These are phyloP conservation scores for Boletus pseudo-olivaceus DNA, from an alignment of 768 basidiomycete species.

Conservation along the genomic window DNA sequence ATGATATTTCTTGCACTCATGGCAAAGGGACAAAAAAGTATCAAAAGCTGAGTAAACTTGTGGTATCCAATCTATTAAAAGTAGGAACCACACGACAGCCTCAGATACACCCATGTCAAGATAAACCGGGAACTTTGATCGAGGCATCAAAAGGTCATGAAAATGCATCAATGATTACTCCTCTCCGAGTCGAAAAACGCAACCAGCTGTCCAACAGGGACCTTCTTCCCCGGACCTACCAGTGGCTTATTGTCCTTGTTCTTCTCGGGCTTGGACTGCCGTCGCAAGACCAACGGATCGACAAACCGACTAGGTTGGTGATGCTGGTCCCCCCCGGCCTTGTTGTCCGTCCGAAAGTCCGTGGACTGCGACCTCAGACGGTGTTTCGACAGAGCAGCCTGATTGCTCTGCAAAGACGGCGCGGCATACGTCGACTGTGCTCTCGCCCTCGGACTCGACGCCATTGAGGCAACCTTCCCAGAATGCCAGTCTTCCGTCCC, in stretches of 20 bases:
- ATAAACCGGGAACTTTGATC: not conserved
- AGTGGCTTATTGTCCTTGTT: constrained; percentile 39
- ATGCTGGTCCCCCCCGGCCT: constrained; percentile 9
- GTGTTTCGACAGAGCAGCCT: constrained; percentile 21
- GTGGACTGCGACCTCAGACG: constrained; percentile 40
- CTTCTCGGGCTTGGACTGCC: constrained; percentile 50
- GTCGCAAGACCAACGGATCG: constrained; percentile 70
- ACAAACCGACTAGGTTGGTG: constrained; percentile 50
- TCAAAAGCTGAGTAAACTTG: too few relatives aligned
- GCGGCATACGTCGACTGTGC: constrained; percentile 59
- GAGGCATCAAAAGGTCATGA: not conserved
- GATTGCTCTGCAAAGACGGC: constrained; percentile 30
- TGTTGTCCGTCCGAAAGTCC: constrained; percentile 27
- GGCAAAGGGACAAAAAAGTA: too few relatives aligned
- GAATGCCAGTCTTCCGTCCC: constrained; percentile 22
- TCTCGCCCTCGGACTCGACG: constrained; percentile 36
- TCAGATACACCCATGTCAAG: not conserved
- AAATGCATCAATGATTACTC: constrained; percentile 1
- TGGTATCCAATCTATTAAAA: too few relatives aligned
- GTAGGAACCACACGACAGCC: too few relatives aligned
- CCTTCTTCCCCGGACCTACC: constrained; percentile 47
- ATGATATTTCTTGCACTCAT: too few relatives aligned
- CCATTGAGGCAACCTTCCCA: constrained; percentile 5
- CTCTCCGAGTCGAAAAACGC: constrained; percentile 70
- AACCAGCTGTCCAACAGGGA: constrained; percentile 72